Base-by-base conservation (phyloP, 108 stramenopile genomes). In the Thalassiosira profunda region DNA sequence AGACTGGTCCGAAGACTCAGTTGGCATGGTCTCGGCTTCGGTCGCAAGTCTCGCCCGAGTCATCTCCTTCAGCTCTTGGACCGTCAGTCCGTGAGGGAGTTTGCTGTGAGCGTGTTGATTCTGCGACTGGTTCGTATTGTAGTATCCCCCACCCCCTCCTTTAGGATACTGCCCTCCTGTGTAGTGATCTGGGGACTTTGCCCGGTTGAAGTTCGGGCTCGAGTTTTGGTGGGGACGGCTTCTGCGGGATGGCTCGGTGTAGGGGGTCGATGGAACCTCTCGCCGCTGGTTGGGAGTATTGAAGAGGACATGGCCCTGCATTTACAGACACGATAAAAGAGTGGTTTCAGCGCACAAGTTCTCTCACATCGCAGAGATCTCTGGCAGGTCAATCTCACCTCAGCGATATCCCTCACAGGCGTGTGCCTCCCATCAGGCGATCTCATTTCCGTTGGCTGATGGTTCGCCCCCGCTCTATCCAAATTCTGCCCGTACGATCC, bases 21-120 rank as follows among this genome's bases (percentile, higher is more conserved):
- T 57, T 15, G 63, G 54, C 15, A 45, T 53, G 20, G 18, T 34
- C 8, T 75, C 65, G 3, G 88, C 91, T 58, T 94, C 90, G 0
- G 84, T 83, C 28, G 92, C 90, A 21, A 92, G 83, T 38, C 93
- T 58, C 12, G 94, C 91, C 59, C 89, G 88, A 12, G 96, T 97
- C 91, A 97, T 90, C 68, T 95, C 91, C 66, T 97, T 97, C 42
- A 97, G 79, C 74, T 97, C 96, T 53, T 94, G 85, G 8, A 97
- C 96, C 3, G 96, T 97, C 25, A 97, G 76, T 17, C 96, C 93
- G 58, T 95, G 96, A 43, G 94, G 92, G 30, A 97, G 70, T 49
- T 91, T 91, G 62, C 56, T 56, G 23, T 79, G 62, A 11, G 58
- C 64, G 8, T 73, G 70, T 14, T 24, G 70, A 8, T 63, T 9